Evolutionary conservation across 1,139 yeast species (phyloP).

Genomic region (Entelexis sorbosivorans): DNA sequence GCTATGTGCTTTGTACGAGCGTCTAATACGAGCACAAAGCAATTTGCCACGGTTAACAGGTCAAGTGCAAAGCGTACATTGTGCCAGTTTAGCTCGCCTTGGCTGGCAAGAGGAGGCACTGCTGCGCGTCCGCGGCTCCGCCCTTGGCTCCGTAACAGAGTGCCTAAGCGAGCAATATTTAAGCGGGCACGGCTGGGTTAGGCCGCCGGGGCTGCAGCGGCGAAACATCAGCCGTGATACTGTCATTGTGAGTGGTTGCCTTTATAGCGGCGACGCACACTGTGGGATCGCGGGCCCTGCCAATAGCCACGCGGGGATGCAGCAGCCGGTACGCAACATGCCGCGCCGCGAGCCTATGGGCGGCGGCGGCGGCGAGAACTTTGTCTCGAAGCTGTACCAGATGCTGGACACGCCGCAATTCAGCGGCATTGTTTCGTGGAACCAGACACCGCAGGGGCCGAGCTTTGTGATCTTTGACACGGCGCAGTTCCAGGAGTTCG

Average conservation of each 20-base stretch:
- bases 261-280: background rate
- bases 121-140: too few relatives aligned
- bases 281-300: background rate
- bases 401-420: constrained; percentile 78
- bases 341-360: constrained; percentile 3
- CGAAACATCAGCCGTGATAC: background rate
- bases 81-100: too few relatives aligned
- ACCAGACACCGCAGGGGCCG: constrained; percentile 50
- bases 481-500: constrained; percentile 67
- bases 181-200: background rate
- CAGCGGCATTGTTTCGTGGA: constrained; percentile 71
- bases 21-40: too few relatives aligned
- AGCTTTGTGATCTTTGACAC: constrained; percentile 73
- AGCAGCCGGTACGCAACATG: background rate
- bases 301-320: background rate
- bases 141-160: background rate
- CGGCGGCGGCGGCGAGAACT: constrained; percentile 19
- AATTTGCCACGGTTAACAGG: too few relatives aligned
- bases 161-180: background rate
- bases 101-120: too few relatives aligned
- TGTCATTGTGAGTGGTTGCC: background rate
- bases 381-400: constrained; percentile 31
- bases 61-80: too few relatives aligned
- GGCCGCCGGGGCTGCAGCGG: background rate
- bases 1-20: too few relatives aligned